Percentiles rank a stretch among this genome's conserved stretches.
phyloP scores from a whole-genome alignment of 1,139 yeast genomes.

The Arxiozyma slooffiae region DNA sequence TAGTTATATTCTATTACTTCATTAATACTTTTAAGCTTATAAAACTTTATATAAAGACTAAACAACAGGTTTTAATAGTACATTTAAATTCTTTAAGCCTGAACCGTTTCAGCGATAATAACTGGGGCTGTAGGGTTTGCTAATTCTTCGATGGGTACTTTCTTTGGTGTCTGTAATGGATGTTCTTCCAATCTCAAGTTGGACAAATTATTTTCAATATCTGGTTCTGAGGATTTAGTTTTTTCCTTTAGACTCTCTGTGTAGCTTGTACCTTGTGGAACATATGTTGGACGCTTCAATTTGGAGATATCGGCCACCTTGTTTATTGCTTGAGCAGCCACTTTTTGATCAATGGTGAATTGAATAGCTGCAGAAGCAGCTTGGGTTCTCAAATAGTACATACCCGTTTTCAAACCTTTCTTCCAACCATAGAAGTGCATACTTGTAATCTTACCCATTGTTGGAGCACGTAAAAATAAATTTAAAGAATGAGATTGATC shows the following conservation, averaged over 20 bases:
- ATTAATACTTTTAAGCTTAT: not conserved
- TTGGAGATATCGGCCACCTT: conserved; percentile 44
- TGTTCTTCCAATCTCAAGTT: conserved; percentile 1
- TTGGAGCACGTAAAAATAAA: conserved; percentile 68
- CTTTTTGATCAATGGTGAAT: conserved; percentile 54
- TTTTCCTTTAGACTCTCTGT: conserved; percentile 24
- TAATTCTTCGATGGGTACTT: not conserved
- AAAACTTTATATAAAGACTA: not conserved
- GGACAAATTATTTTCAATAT: not conserved
- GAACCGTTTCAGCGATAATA: conserved; percentile 4
- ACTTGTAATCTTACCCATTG: conserved; percentile 83
- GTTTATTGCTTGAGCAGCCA: conserved; percentile 41
- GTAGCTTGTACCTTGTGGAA: conserved; percentile 30
- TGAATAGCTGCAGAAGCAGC: conserved; percentile 89
- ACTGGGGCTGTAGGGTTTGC: not conserved
- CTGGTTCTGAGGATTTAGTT: conserved; percentile 11
- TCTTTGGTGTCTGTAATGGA: conserved; percentile 1
- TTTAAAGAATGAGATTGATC: conserved; percentile 92
- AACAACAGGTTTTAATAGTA: not conserved
- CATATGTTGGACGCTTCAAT: conserved; percentile 44
- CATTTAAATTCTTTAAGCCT: not conserved
- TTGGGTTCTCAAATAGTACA: conserved; percentile 91
- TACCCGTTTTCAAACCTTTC: conserved; percentile 93
- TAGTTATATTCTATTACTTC: no score
- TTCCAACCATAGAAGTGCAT: conserved; percentile 98